Base-by-base conservation (phyloP, 768 basidiomycete genomes). In the Udeniomyces megalosporus region DNA sequence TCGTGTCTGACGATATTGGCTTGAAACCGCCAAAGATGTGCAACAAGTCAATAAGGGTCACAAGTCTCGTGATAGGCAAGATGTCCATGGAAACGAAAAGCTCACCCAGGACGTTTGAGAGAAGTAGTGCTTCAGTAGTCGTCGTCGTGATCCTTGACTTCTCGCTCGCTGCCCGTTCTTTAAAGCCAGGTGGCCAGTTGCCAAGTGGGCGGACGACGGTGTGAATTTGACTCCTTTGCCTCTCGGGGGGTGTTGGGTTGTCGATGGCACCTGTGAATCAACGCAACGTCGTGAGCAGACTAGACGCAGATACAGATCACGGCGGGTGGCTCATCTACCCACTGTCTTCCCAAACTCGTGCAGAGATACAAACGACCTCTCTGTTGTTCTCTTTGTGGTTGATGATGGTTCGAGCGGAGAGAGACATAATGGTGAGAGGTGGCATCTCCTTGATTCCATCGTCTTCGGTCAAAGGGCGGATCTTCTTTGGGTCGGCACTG, bases 351-450 rank as follows among this genome's bases (percentile, higher is more conserved):
- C 92, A 97, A 31, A 85, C 84, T 35, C 93, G 78, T 3, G 84
- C 81, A 0, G 86, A 85, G 2, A 81, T 80, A 67, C 88, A 92
- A 3, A 97, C 85, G 45, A 99, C 75, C 73, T 99, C 95, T n/a
- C 86, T 82, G 69, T 85, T 89, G 74, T 95, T 97, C 69, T 87
- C 86, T 44, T 82, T 80, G 72, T 96, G 89, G 70, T 99, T 97
- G 45, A 97, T 84, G 57, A 97, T 84, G 0, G 90, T 91, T 22
- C 92, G 82, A 38, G 89, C 73, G 59, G 87, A 84, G 26, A 99
- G 75, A 68, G 87, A 91, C 81, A 90, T 85, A 38, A 96, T 79
- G 0, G 88, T 97, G 60, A 99, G 72, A 0, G 92, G 88, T 2
- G 95, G 95, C 20, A 80, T 78, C 12, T 90, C 91, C 71, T 81